A percentile compares a stretch with the other conserved stretches of the same genome.
Evolutionary conservation across 805 yeast genomes (phyloP).

Genomic region (Ogataea henricii): DNA sequence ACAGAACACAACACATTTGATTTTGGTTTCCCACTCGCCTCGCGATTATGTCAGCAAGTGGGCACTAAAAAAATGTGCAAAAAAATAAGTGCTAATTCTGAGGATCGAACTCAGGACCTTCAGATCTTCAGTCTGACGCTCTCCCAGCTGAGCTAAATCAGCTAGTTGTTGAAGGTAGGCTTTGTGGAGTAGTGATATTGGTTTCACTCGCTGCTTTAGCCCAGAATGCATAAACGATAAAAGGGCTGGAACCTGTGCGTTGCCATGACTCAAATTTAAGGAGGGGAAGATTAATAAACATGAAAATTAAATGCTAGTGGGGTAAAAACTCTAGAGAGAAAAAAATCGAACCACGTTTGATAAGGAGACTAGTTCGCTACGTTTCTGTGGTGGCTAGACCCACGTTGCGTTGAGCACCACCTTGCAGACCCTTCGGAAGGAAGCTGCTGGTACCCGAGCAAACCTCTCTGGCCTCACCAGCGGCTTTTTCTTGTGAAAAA

Average conservation of each 20-base stretch:
- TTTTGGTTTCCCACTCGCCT: no score
- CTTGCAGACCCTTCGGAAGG: background rate
- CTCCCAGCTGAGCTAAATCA: constrained; percentile 33
- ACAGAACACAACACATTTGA: no score
- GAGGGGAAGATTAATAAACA: background rate
- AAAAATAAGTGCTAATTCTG: constrained; percentile 25
- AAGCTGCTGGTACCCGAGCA: background rate
- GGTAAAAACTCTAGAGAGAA: no score
- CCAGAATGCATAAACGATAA: background rate
- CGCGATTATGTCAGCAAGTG: background rate
- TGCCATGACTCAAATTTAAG: background rate
- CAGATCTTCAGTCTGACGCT: constrained; percentile 32
- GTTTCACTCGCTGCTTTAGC: no score
- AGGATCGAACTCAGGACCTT: constrained; percentile 34
- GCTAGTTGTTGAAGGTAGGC: constrained; percentile 4
- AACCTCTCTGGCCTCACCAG: background rate
- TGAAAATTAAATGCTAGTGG: no score
- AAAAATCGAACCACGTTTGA: no score
- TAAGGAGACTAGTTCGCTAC: no score
- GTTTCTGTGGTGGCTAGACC: no score
- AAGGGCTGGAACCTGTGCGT: background rate
- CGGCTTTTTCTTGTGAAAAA: background rate
- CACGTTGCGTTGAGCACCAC: background rate
- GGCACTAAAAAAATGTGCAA: background rate
- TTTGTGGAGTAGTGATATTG: background rate